phyloP scores from a whole-genome alignment of 2,329 filamentous ascomycete species.

The Trichoderma citrinoviride region DNA sequence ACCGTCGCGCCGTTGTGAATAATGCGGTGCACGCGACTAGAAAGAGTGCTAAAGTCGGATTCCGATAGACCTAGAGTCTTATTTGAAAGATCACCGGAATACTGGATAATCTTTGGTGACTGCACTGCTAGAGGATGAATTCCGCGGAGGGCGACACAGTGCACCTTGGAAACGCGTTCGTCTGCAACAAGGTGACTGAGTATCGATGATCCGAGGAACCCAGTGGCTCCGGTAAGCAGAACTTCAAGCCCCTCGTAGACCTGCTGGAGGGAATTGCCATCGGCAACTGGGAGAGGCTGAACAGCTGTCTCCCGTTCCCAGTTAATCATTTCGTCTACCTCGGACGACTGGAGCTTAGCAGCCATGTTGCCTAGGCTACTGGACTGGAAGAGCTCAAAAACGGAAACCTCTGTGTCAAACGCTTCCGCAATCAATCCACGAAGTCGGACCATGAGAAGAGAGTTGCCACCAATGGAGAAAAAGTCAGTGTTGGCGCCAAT shows the following conservation, averaged over 20 bases:
- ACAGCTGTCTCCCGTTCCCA: neutral
- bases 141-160: constrained; percentile 44
- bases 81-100: neutral
- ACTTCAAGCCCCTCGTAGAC: neutral
- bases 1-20: neutral
- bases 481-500: constrained; percentile 30
- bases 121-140: neutral
- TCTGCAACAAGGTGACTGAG: constrained; percentile 37
- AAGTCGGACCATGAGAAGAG: constrained; percentile 39
- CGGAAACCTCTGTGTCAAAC: constrained; percentile 33
- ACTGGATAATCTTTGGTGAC: neutral
- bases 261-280: neutral
- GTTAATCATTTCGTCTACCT: constrained; percentile 17
- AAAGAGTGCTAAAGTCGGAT: neutral
- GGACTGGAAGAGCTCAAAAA: constrained; percentile 39
- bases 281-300: neutral
- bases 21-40: neutral
- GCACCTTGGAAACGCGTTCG: constrained; percentile 35
- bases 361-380: constrained; percentile 43
- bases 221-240: constrained; percentile 38
- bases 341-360: constrained; percentile 27
- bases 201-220: constrained; percentile 43
- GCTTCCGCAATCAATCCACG: constrained; percentile 28
- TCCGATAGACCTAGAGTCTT: neutral
- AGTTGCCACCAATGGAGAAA: constrained; percentile 39